Evolutionary conservation across 768 basidiomycete species (phyloP).

Genomic region (Pulveroboletus sp.): DNA sequence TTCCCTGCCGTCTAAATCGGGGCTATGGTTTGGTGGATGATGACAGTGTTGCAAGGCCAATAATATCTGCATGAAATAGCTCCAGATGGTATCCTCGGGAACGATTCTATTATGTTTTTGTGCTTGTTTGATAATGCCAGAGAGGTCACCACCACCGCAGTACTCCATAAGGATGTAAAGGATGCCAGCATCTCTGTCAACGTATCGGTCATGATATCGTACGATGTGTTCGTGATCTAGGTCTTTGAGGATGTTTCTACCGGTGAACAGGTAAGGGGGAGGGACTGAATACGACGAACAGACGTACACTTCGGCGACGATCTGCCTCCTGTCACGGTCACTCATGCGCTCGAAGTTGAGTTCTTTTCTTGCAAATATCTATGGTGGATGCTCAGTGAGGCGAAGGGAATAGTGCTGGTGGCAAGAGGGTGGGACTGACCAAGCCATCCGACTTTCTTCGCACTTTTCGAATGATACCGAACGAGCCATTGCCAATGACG

Average conservation of each 20-base stretch:
- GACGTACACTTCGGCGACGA: conserved; percentile 94
- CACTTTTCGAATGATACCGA: conserved; percentile 97
- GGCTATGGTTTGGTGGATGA: conserved; percentile 51
- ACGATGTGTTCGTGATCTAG: conserved; percentile 95
- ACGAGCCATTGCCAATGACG: conserved; percentile 94
- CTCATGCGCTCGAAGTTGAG: conserved; percentile 97
- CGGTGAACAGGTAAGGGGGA: background rate
- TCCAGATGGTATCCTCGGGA: conserved; percentile 92
- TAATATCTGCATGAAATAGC: conserved; percentile 90
- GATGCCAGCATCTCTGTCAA: conserved; percentile 86
- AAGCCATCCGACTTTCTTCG: conserved; percentile 75
- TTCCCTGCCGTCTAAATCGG: conserved; percentile 41
- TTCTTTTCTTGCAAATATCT: conserved; percentile 90
- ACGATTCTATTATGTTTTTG: conserved; percentile 64
- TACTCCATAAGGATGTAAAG: conserved; percentile 99
- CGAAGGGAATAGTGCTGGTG: background rate
- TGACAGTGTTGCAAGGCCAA: conserved; percentile 92
- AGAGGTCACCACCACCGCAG: conserved; percentile 95
- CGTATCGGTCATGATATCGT: conserved; percentile 86
- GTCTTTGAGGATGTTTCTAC: conserved; percentile 93
- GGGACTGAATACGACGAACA: background rate
- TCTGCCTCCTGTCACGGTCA: conserved; percentile 93
- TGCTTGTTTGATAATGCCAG: conserved; percentile 77
- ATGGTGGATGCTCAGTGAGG: background rate
- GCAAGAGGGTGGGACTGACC: conserved; percentile 44